These are phyloP conservation scores for Zangia roseola DNA, from an alignment of 768 basidiomycete species.

Conservation along the genomic window DNA sequence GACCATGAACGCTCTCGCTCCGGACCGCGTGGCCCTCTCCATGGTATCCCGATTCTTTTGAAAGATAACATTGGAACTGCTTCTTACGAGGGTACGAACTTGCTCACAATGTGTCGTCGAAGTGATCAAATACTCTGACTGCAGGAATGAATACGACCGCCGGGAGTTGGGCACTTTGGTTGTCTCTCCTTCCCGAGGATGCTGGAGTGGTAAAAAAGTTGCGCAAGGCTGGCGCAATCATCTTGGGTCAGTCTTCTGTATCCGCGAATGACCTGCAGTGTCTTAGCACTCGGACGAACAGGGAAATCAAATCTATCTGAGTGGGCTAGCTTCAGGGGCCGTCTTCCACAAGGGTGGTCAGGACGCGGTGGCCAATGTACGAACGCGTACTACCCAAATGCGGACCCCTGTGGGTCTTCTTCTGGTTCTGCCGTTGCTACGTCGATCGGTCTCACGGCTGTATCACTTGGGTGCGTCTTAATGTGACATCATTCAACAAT, in stretches of 20 bases:
- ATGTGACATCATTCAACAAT: background rate
- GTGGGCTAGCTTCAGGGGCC: slow-evolving; percentile 48
- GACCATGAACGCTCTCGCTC: slow-evolving; percentile 31
- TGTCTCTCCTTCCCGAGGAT: slow-evolving; percentile 36
- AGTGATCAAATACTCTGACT: background rate
- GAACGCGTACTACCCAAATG: slow-evolving; percentile 49
- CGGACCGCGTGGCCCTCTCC: slow-evolving; percentile 32
- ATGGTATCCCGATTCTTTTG: slow-evolving; percentile 40
- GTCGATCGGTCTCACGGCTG: slow-evolving; percentile 50
- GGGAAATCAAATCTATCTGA: slow-evolving; percentile 59
- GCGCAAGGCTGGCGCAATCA: slow-evolving; percentile 35
- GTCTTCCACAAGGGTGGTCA: slow-evolving; percentile 52
- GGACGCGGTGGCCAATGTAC: slow-evolving; percentile 51
- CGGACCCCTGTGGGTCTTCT: slow-evolving; percentile 57
- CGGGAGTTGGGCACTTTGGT: slow-evolving; percentile 36
- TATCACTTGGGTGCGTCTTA: slow-evolving; percentile 36
- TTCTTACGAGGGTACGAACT: slow-evolving; percentile 21
- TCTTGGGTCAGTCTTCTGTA: slow-evolving; percentile 22
- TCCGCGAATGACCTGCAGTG: too few species aligned
- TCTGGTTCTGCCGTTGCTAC: slow-evolving; percentile 57
- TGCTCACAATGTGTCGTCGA: too few species aligned
- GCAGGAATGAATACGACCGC: slow-evolving; percentile 43
- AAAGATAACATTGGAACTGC: slow-evolving; percentile 37
- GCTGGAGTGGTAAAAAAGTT: slow-evolving; percentile 34
- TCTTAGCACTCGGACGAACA: slow-evolving; percentile 6